phyloP scores from a whole-genome alignment of 805 yeast genomes.

The Monosporozyma siamensis region DNA sequence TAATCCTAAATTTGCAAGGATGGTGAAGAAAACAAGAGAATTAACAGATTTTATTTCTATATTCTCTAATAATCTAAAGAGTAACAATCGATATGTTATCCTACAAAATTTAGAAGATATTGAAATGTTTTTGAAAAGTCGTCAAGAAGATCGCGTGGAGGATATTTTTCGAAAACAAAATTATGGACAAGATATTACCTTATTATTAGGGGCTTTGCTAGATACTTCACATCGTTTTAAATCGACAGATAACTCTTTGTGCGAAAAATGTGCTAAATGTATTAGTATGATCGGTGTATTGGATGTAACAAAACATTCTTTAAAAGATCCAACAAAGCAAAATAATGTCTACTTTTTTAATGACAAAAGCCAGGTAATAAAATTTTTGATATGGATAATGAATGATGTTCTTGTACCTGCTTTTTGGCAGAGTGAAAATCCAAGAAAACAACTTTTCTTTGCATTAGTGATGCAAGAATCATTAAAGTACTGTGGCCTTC shows the following conservation, averaged over 20 bases:
- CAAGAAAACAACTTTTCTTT: conserved; percentile 69
- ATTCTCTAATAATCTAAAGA: conserved; percentile 21
- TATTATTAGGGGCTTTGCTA: conserved; percentile 43
- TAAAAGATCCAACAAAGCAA: conserved; percentile 27
- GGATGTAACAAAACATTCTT: conserved; percentile 51
- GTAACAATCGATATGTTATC: conserved; percentile 46
- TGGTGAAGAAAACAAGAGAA: conserved; percentile 27
- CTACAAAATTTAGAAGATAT: conserved; percentile 63
- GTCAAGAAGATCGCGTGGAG: conserved; percentile 38
- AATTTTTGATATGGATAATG: conserved; percentile 55
- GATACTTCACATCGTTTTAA: conserved; percentile 51
- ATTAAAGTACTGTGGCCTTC: conserved; percentile 50
- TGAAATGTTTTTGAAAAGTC: conserved; percentile 40
- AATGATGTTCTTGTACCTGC: conserved; percentile 68
- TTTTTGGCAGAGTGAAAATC: conserved; percentile 85
- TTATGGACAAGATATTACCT: conserved; percentile 30
- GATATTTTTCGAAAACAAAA: conserved; percentile 32
- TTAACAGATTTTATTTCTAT: conserved; percentile 19
- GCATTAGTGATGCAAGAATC: conserved; percentile 88
- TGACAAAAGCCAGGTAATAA: conserved; percentile 50
- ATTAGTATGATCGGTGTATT: conserved; percentile 70
- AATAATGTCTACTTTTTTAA: conserved; percentile 53
- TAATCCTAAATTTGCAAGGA: conserved; percentile 42
- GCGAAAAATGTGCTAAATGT: conserved; percentile 56
- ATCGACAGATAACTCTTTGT: conserved; percentile 37